A percentile compares a stretch with the other conserved stretches of the same genome.
Evolutionary conservation across 73 alveolate genomes (phyloP).

Genomic region (Paramecium sexaurelia): DNA sequence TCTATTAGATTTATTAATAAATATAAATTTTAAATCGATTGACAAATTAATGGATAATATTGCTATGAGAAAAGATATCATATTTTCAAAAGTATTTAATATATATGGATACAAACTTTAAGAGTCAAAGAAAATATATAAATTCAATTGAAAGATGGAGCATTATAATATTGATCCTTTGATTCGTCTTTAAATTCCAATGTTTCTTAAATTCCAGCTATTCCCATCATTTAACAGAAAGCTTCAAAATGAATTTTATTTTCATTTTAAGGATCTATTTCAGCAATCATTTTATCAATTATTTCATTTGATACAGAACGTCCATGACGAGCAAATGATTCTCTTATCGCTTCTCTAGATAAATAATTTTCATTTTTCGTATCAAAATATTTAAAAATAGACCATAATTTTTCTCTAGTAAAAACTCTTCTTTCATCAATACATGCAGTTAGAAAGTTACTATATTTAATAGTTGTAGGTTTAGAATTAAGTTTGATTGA

Average conservation of each 20-base stretch:
- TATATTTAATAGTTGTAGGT: constrained; percentile 63
- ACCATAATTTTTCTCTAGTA: constrained; percentile 71
- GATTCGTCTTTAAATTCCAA: background rate
- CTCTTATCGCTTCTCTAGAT: constrained; percentile 63
- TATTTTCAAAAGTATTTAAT: too few species aligned
- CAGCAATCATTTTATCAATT: constrained; percentile 66
- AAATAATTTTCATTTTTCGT: constrained; percentile 54
- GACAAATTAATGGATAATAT: too few species aligned
- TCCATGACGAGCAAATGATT: constrained; percentile 65
- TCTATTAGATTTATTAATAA: too few species aligned
- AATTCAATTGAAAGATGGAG: too few species aligned
- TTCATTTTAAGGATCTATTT: constrained; percentile 70
- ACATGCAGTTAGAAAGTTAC: constrained; percentile 79
- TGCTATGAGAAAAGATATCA: too few species aligned
- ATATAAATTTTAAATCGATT: too few species aligned
- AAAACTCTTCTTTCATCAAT: constrained; percentile 73
- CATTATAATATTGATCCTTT: too few species aligned
- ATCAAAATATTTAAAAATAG: constrained; percentile 71
- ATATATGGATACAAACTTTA: too few species aligned
- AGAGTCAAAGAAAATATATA: too few species aligned
- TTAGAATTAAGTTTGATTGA: background rate
- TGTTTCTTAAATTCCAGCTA: constrained; percentile 67
- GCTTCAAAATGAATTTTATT: constrained; percentile 70
- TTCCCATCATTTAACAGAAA: constrained; percentile 33
- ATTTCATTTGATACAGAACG: constrained; percentile 27